Percentiles rank a stretch among this genome's conserved stretches.
These are phyloP conservation scores for Alternaria dauci DNA, from an alignment of 2,329 filamentous ascomycete genomes.

Conservation along the genomic window DNA sequence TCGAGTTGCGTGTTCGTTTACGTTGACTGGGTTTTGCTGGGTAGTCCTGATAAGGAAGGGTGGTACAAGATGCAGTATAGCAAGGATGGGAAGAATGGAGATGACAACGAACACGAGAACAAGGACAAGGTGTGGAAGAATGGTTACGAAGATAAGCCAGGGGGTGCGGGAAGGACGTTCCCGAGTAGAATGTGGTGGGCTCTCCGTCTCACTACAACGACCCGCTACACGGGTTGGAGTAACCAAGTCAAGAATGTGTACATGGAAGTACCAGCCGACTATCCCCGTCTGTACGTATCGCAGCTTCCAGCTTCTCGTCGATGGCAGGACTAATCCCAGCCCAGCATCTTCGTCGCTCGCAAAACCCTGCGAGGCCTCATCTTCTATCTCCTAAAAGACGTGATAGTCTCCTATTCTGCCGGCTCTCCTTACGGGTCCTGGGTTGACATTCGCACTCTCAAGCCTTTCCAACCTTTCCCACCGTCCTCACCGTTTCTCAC, in stretches of 20 bases:
- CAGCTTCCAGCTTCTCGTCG: background rate
- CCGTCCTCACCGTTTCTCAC: constrained; percentile 15
- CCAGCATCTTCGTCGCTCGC: constrained; percentile 32
- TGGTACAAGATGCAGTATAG: constrained; percentile 34
- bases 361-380: constrained; percentile 24
- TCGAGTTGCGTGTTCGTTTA: constrained; percentile 17
- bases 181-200: constrained; percentile 34
- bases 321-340: background rate
- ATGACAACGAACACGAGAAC: background rate
- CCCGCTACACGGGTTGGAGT: constrained; percentile 38
- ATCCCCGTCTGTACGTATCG: constrained; percentile 31
- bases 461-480: constrained; percentile 10
- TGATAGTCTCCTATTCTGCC: constrained; percentile 26
- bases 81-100: constrained; percentile 6
- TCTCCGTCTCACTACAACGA: constrained; percentile 20
- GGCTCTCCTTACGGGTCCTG: constrained; percentile 34
- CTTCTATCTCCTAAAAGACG: constrained; percentile 26
- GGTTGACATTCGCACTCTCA: constrained; percentile 21
- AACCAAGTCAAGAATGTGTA: constrained; percentile 40
- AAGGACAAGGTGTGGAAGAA: constrained; percentile 5
- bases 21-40: constrained; percentile 34
- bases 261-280: constrained; percentile 24
- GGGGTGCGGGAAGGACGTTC: constrained; percentile 16
- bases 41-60: constrained; percentile 33
- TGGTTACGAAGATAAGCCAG: background rate